A percentile compares a stretch with the other conserved stretches of the same genome.
phyloP scores from a whole-genome alignment of 805 yeast genomes.

The Candida hungchunana region DNA sequence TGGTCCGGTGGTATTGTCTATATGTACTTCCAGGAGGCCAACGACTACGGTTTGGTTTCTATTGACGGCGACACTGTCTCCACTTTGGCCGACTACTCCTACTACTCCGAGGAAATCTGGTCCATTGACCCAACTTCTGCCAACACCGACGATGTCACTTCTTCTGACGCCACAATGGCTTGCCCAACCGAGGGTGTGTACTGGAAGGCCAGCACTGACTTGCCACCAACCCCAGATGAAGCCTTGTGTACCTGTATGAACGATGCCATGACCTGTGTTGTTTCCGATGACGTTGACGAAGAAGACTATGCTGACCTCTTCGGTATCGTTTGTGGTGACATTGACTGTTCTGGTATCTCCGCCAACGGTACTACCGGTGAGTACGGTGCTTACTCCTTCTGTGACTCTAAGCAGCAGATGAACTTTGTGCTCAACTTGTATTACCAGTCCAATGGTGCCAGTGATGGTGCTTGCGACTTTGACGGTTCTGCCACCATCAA shows the following conservation, averaged over 20 bases:
- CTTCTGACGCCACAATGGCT: constrained; percentile 42
- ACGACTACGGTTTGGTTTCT: constrained; percentile 70
- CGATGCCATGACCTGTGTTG: constrained; percentile 54
- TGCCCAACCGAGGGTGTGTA: constrained; percentile 56
- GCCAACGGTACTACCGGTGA: constrained; percentile 60
- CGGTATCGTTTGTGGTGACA: constrained; percentile 50
- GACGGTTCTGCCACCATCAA: constrained; percentile 60
- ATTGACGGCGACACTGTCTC: constrained; percentile 42
- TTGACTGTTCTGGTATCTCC: constrained; percentile 57
- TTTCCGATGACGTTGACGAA: constrained; percentile 45
- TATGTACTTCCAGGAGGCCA: constrained; percentile 76
- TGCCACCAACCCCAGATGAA: constrained; percentile 78
- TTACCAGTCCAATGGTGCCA: constrained; percentile 44
- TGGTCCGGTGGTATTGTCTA: constrained; percentile 92
- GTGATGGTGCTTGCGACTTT: constrained; percentile 57
- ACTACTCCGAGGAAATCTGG: constrained; percentile 58
- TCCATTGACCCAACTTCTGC: constrained; percentile 50
- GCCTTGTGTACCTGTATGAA: constrained; percentile 62
- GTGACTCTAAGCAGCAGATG: constrained; percentile 60
- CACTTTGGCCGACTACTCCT: constrained; percentile 59
- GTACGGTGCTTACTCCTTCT: constrained; percentile 73
- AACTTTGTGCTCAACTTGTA: constrained; percentile 63
- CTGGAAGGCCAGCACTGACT: constrained; percentile 64
- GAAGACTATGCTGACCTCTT: constrained; percentile 60
- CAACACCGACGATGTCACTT: constrained; percentile 33